Evolutionary conservation across 1,139 yeast species (phyloP).

Genomic region (Saccharomyces hybrid): DNA sequence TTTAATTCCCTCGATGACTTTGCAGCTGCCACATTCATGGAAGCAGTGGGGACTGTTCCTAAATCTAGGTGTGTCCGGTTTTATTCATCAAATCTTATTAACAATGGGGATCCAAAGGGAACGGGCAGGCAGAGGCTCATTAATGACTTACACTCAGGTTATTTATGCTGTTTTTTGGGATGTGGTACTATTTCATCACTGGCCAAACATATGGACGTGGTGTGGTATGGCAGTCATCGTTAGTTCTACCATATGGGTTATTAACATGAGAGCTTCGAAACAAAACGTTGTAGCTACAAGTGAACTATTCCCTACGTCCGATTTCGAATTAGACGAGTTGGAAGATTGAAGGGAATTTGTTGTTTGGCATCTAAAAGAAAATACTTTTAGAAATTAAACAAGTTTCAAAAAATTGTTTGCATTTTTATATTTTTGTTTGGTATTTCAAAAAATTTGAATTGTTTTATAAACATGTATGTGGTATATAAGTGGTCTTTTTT

Average conservation of each 20-base stretch:
- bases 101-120: constrained; percentile 84
- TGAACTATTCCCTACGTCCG: background rate
- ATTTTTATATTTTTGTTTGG: background rate
- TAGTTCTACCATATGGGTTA: constrained; percentile 55
- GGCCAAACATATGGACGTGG: constrained; percentile 62
- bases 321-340: background rate
- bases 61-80: constrained; percentile 67
- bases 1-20: constrained; percentile 49
- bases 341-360: background rate
- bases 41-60: constrained; percentile 60
- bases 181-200: constrained; percentile 57
- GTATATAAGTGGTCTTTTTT: background rate
- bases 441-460: background rate
- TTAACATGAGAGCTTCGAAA: constrained; percentile 31
- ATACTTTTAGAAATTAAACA: background rate
- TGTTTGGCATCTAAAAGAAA: background rate
- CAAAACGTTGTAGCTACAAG: background rate
- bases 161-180: constrained; percentile 79
- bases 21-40: constrained; percentile 50
- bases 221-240: constrained; percentile 63
- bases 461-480: background rate
- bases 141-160: constrained; percentile 69
- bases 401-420: background rate
- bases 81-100: constrained; percentile 66
- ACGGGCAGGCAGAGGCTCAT: constrained; percentile 67